Evolutionary conservation across 1,284 basidiomycete species (phyloP), one percentile per base, ranked within the genome.

Genomic region (Sporisorium reilianum): DNA sequence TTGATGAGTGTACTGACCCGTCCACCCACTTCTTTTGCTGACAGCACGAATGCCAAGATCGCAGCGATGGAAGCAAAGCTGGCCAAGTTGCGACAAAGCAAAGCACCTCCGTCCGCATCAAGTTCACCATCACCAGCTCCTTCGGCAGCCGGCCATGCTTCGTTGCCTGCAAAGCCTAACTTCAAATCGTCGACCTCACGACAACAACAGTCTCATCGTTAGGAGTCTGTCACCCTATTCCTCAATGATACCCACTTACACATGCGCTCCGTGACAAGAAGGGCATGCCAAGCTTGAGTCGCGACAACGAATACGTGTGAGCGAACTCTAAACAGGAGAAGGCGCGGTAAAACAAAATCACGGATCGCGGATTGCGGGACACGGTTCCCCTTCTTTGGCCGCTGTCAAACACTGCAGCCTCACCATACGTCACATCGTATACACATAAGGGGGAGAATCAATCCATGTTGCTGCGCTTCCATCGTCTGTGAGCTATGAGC

Each of bases 41-140:
- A 32, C 51, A 79, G 71, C 6, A 94, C 93, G 1, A 87, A 89
- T 51, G 90, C 91, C 72, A 97, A 97, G 86, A 98, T 98, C 77
- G 94, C 94, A 2, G 90, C 92, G 69, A 92, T 97, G 89, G 96
- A 98, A 85, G 95, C 95, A 5, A 98, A 98, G 85, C 87, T 98
- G 3, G 66, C 72, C 52, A 59, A 67, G 38, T 49, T 75, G 36
- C 63, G 72, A 5, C 58, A 71, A 38, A 34, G 16, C 23, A 72
- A 72, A 30, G 36, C 51, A 7, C 44, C 49, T 8, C 26, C 49
- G 1, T 22, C 48, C 7, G 11, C 36, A 2, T 28, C 51, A 9
- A 14, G 56, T n/a, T 34, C 32, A 12, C n/a, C 57, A 45, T 12
- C 60, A 28, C 7, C 59, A 12, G 12, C 38, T 22, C 25, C 5